Evolutionary conservation across 2,329 filamentous ascomycete genomes (phyloP).

Genomic region (Aureobasidium leucospermi): DNA sequence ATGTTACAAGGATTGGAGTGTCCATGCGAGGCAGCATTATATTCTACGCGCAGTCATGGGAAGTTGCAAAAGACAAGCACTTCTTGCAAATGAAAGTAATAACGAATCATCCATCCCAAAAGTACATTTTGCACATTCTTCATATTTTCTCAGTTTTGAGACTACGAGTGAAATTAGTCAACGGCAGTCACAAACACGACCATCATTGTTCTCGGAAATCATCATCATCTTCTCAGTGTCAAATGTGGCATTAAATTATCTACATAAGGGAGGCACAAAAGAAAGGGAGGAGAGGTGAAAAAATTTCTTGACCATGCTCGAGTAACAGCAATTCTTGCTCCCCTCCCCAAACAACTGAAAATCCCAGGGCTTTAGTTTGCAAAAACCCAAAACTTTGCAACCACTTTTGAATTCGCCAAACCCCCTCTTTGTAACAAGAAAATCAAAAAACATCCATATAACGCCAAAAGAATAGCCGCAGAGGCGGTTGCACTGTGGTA

Average conservation of each 20-base stretch:
- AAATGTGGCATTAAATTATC: constrained; percentile 10
- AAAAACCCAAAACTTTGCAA: constrained; percentile 3
- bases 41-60: no score
- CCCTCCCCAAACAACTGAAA: constrained; percentile 17
- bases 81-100: no score
- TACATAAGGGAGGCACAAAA: constrained; percentile 13
- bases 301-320: constrained; percentile 15
- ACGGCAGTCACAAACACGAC: background rate
- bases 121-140: no score
- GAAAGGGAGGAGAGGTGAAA: constrained; percentile 4
- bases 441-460: constrained; percentile 3
- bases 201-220: no score
- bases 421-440: background rate
- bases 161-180: no score
- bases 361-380: constrained; percentile 5
- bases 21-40: no score
- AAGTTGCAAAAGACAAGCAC: no score
- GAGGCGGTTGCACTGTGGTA: constrained; percentile 6
- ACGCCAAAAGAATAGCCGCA: constrained; percentile 13
- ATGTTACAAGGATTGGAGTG: no score
- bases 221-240: background rate
- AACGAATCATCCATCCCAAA: no score
- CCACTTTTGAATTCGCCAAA: constrained; percentile 8
- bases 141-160: no score
- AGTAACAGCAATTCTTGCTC: constrained; percentile 18